phyloP scores from a whole-genome alignment of 306 rosid genomes.

The Fragaria nilgerrensis region DNA sequence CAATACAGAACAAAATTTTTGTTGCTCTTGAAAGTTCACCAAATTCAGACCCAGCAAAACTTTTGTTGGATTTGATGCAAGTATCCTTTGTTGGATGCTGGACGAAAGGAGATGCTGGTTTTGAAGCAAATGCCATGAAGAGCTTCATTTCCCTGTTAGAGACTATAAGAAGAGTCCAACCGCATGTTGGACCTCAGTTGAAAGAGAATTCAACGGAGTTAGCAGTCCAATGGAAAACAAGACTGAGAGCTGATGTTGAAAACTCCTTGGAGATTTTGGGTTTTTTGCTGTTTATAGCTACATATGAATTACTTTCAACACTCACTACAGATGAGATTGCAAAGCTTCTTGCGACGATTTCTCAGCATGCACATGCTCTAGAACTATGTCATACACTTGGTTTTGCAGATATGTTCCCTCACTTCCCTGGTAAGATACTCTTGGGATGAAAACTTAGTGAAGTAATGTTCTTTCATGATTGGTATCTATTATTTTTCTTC shows the following conservation, averaged over 20 bases:
- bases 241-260: slow-evolving; percentile 19
- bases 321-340: slow-evolving; percentile 41
- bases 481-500: neutral
- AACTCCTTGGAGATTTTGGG: slow-evolving; percentile 40
- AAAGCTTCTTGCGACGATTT: slow-evolving; percentile 36
- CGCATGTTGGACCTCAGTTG: slow-evolving; percentile 32
- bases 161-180: slow-evolving; percentile 36
- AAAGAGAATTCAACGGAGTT: slow-evolving; percentile 45
- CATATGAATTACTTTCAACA: slow-evolving; percentile 35
- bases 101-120: slow-evolving; percentile 15
- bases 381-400: slow-evolving; percentile 40
- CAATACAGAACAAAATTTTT: slow-evolving; percentile 21
- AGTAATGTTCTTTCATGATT: neutral
- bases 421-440: slow-evolving; percentile 30
- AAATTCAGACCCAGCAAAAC: slow-evolving; percentile 44
- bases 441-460: neutral
- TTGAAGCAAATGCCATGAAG: slow-evolving; percentile 17
- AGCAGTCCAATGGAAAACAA: slow-evolving; percentile 38
- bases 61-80: slow-evolving; percentile 41
- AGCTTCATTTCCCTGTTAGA: slow-evolving; percentile 29
- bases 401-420: slow-evolving; percentile 30
- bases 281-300: slow-evolving; percentile 42
- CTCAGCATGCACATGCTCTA: slow-evolving; percentile 35
- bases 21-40: slow-evolving; percentile 28
- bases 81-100: slow-evolving; percentile 19